Base-by-base conservation (phyloP, 2,329 filamentous ascomycete species). In the Chaetomium strumarium region DNA sequence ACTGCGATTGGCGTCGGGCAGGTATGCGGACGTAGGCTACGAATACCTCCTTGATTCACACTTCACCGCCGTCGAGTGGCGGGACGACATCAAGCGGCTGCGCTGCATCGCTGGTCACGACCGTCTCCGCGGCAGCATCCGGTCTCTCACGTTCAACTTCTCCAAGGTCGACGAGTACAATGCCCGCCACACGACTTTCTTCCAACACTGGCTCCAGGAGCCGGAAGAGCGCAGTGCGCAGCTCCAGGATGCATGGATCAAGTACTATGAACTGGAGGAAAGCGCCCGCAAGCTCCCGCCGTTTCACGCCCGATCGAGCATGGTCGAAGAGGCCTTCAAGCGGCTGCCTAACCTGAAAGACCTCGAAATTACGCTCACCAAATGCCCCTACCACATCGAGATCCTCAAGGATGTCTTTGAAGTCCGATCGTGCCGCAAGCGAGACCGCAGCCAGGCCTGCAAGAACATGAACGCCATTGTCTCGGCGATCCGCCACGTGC, bases 71-170 rank as follows among this genome's bases (percentile, higher is more conserved):
- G 62, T 75, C 42, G 69, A 69, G 46, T 76, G 73, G 70, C 68
- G 70, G 48, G 66, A 74, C 59, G 75, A 78, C 57, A 67, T 74
- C 39, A 64, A 67, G 41, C 68, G 73, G 14, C 67, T 79, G 17
- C 67, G 72, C 51, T 65, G 64, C 45, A 74, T 79, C 51, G 71
- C 75, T 14, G 62, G 63, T 48, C 67, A 75, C 55, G 67, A 70
- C 37, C 70, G 68, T 6, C 69, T 76, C 31, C 68, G 70, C 46
- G 62, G 62, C 40, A 68, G 66, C 53, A 72, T 78, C 62, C 66
- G 67, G 29, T 68, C 70, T 17, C 62, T 77, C 55, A 72, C 69
- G 52, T 69, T 78, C 60, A 75, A 75, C 60, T 68, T 78, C 49
- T 66, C 71, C 51, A 68, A 71, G 44, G 58, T 75, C 40, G 67